phyloP scores from a whole-genome alignment of 345 rosid species.

The Psidium friedrichsthalianum region DNA sequence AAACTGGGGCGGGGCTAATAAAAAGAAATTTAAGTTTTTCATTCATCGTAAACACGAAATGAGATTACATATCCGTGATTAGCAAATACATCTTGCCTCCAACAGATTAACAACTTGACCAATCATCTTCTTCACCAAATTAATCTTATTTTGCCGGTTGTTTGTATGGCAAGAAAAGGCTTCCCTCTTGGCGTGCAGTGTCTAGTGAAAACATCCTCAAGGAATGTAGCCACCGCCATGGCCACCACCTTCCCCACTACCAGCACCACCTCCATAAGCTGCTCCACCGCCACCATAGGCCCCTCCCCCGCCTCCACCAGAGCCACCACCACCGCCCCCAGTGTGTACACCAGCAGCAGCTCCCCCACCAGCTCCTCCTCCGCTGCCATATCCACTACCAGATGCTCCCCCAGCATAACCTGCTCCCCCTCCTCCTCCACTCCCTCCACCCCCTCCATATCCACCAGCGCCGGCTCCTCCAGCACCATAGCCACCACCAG shows the following conservation, averaged over 20 bases:
- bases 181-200: neutral
- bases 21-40: neutral
- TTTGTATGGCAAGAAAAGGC: neutral
- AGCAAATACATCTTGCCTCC: neutral
- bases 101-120: neutral
- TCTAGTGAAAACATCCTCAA: neutral
- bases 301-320: slow-evolving; percentile 13
- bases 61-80: neutral
- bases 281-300: slow-evolving; percentile 22
- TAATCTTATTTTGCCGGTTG: neutral
- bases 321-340: slow-evolving; percentile 18
- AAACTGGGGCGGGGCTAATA: neutral
- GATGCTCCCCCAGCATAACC: slow-evolving; percentile 13
- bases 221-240: slow-evolving; percentile 5
- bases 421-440: slow-evolving; percentile 14
- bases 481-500: neutral
- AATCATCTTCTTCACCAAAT: neutral
- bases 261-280: slow-evolving; percentile 26
- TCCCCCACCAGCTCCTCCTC: slow-evolving; percentile 16
- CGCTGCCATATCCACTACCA: slow-evolving; percentile 10
- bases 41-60: neutral
- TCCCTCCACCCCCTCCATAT: slow-evolving; percentile 7
- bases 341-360: slow-evolving; percentile 5
- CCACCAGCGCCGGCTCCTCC: slow-evolving; percentile 7
- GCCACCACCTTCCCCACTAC: slow-evolving; percentile 21